Evolutionary conservation across 805 yeast genomes (phyloP), one percentile per base, ranked within the genome.

Genomic region (Nakazawaea wickerhamii): DNA sequence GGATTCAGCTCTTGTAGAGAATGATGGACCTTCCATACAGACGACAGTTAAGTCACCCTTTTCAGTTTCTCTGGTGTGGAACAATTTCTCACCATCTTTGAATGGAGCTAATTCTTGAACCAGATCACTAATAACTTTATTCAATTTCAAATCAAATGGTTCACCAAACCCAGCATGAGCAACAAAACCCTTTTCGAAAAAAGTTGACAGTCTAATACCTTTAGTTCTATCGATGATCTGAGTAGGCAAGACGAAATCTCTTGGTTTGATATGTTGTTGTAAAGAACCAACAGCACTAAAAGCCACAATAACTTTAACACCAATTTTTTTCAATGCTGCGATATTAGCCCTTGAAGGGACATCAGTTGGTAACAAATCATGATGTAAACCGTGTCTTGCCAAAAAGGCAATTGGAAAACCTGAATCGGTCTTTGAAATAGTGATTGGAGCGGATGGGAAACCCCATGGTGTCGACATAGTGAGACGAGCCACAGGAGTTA

Each of bases 1-100:
- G 11, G 97, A 89, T 67, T 93, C 99, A 8, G 99, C 98, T 51
- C 99, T 76, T 11, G 99, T 93, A 30, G 95, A 82, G 64, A 93
- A 93, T 38, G 93, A 96, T 3, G 99, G 99, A 33, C 99, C 99
- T 65, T 91, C 99, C 99, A 93, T 93, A 63, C 99, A 93, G 49
- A 93, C 75, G 31, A 93, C 78, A 5, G 95, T 84, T 45, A 85
- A 66, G 55, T 91, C 97, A 45, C 77, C 80, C 43, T 76, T 77
- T 51, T 79, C 81, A 39, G 87, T 67, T 42, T 60, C 65, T 61
- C 78, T 81, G 41, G 87, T 70, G 65, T 84, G 95, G 63, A 90
- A 65, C 36, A 62, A 63, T 60, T 78, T 63, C 2, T 32, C 34
- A 17, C 31, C 37, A 38, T 74, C 76, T 34, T 71, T 71, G 55